Evolutionary conservation across 805 yeast species (phyloP).

Genomic region (Ogataea neopini): DNA sequence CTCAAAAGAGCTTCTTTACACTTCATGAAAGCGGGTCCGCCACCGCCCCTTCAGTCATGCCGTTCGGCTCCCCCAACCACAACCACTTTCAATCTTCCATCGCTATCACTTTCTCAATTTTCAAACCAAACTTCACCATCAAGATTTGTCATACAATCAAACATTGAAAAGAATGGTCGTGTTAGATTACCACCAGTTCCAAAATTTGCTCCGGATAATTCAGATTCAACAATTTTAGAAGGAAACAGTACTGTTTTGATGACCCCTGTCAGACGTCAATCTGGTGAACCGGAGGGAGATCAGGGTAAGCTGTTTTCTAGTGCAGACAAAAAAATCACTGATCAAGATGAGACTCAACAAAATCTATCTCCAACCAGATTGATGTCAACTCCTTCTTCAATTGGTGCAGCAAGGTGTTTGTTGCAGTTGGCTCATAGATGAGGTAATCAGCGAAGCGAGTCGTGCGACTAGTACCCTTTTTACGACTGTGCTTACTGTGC

Average conservation of each 20-base stretch:
- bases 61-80: conserved; percentile 25
- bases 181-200: conserved; percentile 34
- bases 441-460: too few species aligned
- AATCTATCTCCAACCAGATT: conserved; percentile 42
- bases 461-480: too few species aligned
- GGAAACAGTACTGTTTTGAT: conserved; percentile 13
- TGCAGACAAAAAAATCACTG: conserved; percentile 7
- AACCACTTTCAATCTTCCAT: conserved; percentile 12
- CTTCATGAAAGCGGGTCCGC: conserved; percentile 21
- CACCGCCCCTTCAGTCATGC: conserved; percentile 9
- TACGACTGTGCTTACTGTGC: too few species aligned
- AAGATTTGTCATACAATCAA: conserved; percentile 22
- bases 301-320: conserved; percentile 9
- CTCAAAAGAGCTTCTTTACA: conserved; percentile 29
- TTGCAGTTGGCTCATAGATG: conserved; percentile 43
- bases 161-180: conserved; percentile 9
- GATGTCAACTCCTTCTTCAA: conserved; percentile 46
- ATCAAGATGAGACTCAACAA: conserved; percentile 28
- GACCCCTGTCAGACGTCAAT: conserved; percentile 19
- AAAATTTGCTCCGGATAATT: conserved; percentile 20
- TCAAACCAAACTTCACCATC: conserved; percentile 33
- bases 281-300: too few species aligned
- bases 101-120: conserved; percentile 1
- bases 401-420: conserved; percentile 48
- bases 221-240: conserved; percentile 19